A percentile compares a stretch with the other conserved stretches of the same genome.
Conservation (phyloP, 176 grass and related monocot genomes). For the Aegilops longissima region DNA sequence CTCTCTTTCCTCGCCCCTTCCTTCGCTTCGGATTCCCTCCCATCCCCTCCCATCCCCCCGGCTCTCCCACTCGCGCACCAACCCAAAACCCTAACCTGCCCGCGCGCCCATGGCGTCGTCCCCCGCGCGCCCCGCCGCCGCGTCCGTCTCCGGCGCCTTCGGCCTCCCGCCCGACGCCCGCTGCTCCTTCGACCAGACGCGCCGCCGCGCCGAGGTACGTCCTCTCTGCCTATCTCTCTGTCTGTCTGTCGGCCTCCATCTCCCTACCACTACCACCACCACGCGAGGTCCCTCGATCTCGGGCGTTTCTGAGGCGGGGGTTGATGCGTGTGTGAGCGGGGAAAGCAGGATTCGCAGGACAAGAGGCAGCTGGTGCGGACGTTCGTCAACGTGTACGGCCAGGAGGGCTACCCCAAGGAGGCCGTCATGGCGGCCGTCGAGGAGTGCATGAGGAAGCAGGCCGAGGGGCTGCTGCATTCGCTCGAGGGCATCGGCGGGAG, state of each 20-base stretch:
- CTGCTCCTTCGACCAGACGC: constrained; percentile 50
- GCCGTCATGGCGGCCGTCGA: constrained; percentile 68
- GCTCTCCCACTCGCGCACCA: background rate
- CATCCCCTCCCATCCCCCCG: constrained; percentile 1
- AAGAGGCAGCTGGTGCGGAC: constrained; percentile 53
- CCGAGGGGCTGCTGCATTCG: constrained; percentile 71
- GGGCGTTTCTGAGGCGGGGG: background rate
- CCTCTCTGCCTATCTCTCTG: too few relatives aligned
- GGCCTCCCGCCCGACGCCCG: constrained; percentile 48
- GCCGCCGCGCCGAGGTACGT: constrained; percentile 42
- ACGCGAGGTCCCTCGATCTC: background rate
- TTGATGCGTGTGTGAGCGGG: background rate
- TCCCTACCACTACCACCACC: background rate
- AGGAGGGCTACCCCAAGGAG: constrained; percentile 54
- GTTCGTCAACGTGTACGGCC: constrained; percentile 66
- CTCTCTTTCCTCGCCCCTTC: constrained; percentile 23
- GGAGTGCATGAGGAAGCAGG: constrained; percentile 94
- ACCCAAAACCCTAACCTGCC: constrained; percentile 40
- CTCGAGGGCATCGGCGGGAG: constrained; percentile 81
- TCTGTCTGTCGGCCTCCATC: background rate
- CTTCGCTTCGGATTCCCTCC: constrained; percentile 26
- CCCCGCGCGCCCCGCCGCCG: constrained; percentile 47
- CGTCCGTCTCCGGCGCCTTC: constrained; percentile 47
- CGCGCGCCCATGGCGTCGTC: constrained; percentile 33
- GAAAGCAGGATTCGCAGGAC: constrained; percentile 58